Evolutionary conservation across 108 stramenopile species (phyloP).

Genomic region (Nannochloropsis salina): DNA sequence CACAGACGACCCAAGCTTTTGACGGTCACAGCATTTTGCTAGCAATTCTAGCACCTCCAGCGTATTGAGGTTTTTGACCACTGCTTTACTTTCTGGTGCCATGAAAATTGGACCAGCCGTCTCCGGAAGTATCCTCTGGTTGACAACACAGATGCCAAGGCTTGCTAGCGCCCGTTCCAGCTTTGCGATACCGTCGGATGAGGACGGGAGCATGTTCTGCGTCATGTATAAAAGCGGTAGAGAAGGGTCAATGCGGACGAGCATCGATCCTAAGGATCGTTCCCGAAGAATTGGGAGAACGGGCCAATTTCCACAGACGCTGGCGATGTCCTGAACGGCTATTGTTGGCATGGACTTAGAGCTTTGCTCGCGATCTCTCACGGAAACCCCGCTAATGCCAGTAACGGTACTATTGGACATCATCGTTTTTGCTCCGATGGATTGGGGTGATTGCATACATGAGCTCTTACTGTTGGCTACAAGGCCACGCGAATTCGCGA

Average conservation of each 20-base stretch:
- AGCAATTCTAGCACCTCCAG: neutral
- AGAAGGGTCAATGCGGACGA: neutral
- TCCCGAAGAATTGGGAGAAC: conserved; percentile 6
- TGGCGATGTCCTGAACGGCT: neutral
- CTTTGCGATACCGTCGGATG: neutral
- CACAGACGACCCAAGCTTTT: neutral
- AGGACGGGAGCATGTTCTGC: neutral
- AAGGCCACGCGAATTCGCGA: neutral
- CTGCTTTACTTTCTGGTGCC: neutral
- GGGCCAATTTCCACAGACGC: neutral
- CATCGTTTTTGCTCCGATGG: too few species aligned
- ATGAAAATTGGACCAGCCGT: neutral
- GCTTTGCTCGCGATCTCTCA: too few species aligned
- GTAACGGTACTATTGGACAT: too few species aligned
- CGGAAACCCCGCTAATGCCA: too few species aligned
- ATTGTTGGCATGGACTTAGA: neutral
- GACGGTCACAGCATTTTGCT: neutral
- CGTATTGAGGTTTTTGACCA: neutral
- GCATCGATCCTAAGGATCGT: neutral
- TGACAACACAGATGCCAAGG: neutral
- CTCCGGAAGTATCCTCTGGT: neutral
- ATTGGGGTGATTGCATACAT: too few species aligned
- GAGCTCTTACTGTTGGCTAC: neutral
- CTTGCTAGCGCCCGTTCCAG: neutral
- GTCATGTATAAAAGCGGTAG: neutral